Evolutionary conservation across 1,284 basidiomycete genomes (phyloP).

Genomic region (Puccinia polysora): DNA sequence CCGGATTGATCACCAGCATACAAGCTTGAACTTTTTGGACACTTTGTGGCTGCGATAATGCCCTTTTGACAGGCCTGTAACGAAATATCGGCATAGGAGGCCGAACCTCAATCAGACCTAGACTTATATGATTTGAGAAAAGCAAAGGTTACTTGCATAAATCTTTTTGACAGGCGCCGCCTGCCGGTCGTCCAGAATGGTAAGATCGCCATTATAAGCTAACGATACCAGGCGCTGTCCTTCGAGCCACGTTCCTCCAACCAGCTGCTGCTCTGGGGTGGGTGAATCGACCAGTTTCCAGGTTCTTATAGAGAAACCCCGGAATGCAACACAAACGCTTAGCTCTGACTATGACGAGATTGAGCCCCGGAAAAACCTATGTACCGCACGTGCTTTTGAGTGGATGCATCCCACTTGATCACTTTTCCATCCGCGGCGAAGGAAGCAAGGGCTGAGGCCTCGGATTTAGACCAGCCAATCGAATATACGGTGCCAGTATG

Average conservation of each 20-base stretch:
- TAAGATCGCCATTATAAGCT: conserved; percentile 76
- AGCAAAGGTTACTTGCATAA: conserved; percentile 22
- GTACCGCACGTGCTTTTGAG: conserved; percentile 27
- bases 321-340: too few species aligned
- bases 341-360: neutral
- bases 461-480: conserved; percentile 59
- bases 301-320: conserved; percentile 8
- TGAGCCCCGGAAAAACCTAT: neutral
- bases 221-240: conserved; percentile 70
- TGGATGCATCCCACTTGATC: conserved; percentile 62
- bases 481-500: conserved; percentile 55
- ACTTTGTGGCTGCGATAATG: conserved; percentile 35
- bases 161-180: conserved; percentile 53
- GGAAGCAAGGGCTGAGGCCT: conserved; percentile 64
- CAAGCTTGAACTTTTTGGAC: conserved; percentile 51
- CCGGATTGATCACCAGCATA: conserved; percentile 67
- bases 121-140: neutral
- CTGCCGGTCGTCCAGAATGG: conserved; percentile 72
- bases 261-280: conserved; percentile 62
- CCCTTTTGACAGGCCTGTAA: conserved; percentile 40
- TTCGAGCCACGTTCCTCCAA: conserved; percentile 64
- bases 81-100: neutral
- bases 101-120: neutral
- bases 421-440: conserved; percentile 84
- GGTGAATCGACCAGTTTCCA: conserved; percentile 29